Evolutionary conservation across 75 land plant species (phyloP).

Genomic region (Chamaecyparis obtusa): DNA sequence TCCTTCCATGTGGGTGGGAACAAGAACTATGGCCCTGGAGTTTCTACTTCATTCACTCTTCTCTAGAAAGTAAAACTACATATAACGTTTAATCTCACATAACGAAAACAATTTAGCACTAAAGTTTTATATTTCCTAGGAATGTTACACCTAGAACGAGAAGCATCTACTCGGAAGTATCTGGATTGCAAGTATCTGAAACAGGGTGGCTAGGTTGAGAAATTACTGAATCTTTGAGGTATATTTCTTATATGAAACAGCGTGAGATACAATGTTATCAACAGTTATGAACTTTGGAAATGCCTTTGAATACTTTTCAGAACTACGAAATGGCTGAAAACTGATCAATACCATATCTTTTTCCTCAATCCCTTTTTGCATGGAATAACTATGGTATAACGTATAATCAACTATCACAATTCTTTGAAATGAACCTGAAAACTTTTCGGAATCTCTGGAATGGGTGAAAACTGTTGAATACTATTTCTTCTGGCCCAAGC

Average conservation of each 20-base stretch:
- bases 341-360: background rate
- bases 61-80: background rate
- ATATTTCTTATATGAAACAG: background rate
- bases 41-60: background rate
- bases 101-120: background rate
- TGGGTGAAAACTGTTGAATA: background rate
- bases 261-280: background rate
- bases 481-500: background rate
- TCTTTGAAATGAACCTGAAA: background rate
- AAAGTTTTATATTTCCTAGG: background rate
- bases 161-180: background rate
- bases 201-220: background rate
- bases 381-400: background rate
- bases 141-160: background rate
- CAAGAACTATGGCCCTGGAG: background rate
- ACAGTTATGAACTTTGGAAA: background rate
- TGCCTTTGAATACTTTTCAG: background rate
- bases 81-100: background rate
- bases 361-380: background rate
- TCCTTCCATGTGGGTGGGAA: background rate
- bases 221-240: background rate
- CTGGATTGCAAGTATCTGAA: background rate
- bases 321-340: background rate
- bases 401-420: background rate
- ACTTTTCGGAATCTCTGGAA: background rate